These are phyloP conservation scores for Endoconidiophora laricicola DNA, from an alignment of 2,329 filamentous ascomycete species.

Conservation along the genomic window DNA sequence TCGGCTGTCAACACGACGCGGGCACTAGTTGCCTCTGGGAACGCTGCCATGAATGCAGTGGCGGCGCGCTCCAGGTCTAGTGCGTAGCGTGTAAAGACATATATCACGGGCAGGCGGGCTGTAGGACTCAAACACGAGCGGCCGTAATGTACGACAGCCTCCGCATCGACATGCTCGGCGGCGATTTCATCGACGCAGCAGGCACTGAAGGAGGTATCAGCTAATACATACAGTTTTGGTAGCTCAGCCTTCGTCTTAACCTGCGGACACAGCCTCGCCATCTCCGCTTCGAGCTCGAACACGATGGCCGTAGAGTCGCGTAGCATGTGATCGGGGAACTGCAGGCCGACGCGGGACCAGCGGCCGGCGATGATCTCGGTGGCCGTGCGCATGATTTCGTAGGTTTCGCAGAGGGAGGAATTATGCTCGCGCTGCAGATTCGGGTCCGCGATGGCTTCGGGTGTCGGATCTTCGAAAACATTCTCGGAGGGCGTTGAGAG, in stretches of 20 bases:
- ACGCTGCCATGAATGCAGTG: conserved; percentile 49
- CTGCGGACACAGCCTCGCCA: background rate
- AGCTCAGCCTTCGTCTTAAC: background rate
- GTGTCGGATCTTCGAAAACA: conserved; percentile 35
- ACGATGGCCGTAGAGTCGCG: conserved; percentile 69
- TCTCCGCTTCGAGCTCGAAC: conserved; percentile 28
- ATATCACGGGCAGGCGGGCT: conserved; percentile 69
- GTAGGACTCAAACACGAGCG: conserved; percentile 84
- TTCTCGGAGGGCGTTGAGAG: conserved; percentile 48
- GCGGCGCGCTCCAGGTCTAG: conserved; percentile 45
- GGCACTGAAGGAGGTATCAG: conserved; percentile 89
- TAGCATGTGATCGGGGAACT: conserved; percentile 91
- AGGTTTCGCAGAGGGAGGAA: conserved; percentile 43
- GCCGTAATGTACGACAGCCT: conserved; percentile 89
- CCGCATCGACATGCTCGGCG: conserved; percentile 79
- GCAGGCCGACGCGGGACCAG: conserved; percentile 70
- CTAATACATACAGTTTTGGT: conserved; percentile 61
- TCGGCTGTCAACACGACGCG: conserved; percentile 76
- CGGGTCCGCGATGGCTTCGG: conserved; percentile 20
- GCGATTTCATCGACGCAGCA: conserved; percentile 97
- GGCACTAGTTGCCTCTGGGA: conserved; percentile 37
- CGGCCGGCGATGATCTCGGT: conserved; percentile 53
- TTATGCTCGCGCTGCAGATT: conserved; percentile 35
- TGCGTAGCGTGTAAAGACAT: conserved; percentile 66
- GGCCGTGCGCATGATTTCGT: conserved; percentile 72